A percentile compares a stretch with the other conserved stretches of the same genome.
Conservation (phyloP, 805 yeast species). For the Wickerhamiella dianesei region DNA sequence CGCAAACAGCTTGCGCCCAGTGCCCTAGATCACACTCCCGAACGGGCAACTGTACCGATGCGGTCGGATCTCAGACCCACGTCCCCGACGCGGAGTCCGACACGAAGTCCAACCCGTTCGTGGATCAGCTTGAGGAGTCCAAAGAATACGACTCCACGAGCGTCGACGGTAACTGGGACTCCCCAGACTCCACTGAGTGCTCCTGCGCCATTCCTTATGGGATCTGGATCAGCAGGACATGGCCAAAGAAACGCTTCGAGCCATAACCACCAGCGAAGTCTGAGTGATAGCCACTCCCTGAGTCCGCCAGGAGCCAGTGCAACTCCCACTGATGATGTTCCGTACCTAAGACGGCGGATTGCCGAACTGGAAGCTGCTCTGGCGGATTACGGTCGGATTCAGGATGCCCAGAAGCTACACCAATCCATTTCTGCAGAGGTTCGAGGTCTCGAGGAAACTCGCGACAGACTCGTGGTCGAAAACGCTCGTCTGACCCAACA, state of each 20-base stretch:
- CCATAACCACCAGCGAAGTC: slow-evolving; percentile 15
- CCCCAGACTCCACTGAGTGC: slow-evolving; percentile 5
- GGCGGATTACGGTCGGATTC: slow-evolving; percentile 20
- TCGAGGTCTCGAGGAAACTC: slow-evolving; percentile 17
- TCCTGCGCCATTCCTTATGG: background rate
- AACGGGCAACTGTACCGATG: slow-evolving; percentile 8
- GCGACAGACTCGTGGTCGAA: slow-evolving; percentile 23
- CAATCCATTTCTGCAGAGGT: slow-evolving; percentile 21
- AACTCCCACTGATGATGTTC: background rate
- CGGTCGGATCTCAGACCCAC: slow-evolving; percentile 13
- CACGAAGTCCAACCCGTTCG: background rate
- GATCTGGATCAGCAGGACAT: background rate
- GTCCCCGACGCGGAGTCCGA: slow-evolving; percentile 7
- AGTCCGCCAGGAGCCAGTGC: background rate
- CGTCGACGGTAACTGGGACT: background rate
- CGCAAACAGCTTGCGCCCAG: background rate
- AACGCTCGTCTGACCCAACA: slow-evolving; percentile 22
- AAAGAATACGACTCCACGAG: slow-evolving; percentile 1
- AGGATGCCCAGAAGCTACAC: slow-evolving; percentile 1
- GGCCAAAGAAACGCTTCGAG: no score
- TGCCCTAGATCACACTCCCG: slow-evolving; percentile 1
- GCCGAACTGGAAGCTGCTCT: slow-evolving; percentile 20
- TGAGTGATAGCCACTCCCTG: slow-evolving; percentile 11
- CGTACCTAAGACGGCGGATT: slow-evolving; percentile 16
- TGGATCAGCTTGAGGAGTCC: slow-evolving; percentile 2